These are phyloP conservation scores for Blastobotrys raffinosifermentans DNA, from an alignment of 1,139 yeast genomes.

Conservation along the genomic window DNA sequence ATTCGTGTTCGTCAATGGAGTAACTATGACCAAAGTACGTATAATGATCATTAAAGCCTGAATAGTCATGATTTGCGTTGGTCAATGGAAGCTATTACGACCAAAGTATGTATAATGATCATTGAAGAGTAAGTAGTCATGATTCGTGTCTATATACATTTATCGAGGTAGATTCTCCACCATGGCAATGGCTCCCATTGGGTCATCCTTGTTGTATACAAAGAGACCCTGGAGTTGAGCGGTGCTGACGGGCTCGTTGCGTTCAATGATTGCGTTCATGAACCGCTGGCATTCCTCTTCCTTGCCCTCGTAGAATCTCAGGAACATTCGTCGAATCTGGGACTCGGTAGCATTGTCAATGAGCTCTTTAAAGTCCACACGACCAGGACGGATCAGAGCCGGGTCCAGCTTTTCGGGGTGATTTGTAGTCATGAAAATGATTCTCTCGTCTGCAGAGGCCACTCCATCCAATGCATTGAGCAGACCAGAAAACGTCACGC, in stretches of 20 bases:
- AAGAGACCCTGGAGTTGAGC: slow-evolving; percentile 95
- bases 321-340: slow-evolving; percentile 79
- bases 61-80: too few species aligned
- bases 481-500: slow-evolving; percentile 92
- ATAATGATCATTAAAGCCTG: too few species aligned
- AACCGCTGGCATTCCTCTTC: slow-evolving; percentile 56
- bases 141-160: neutral
- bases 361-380: slow-evolving; percentile 79
- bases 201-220: slow-evolving; percentile 84
- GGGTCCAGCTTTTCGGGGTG: slow-evolving; percentile 90
- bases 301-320: slow-evolving; percentile 76
- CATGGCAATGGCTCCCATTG: slow-evolving; percentile 68
- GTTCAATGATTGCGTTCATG: slow-evolving; percentile 43
- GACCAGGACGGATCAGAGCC: slow-evolving; percentile 77
- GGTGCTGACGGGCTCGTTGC: slow-evolving; percentile 67
- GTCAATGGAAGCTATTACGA: too few species aligned
- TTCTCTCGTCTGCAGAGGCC: slow-evolving; percentile 95
- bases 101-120: neutral
- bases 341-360: slow-evolving; percentile 79
- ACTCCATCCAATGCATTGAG: slow-evolving; percentile 95
- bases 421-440: slow-evolving; percentile 96
- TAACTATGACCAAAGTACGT: too few species aligned
- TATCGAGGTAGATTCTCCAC: slow-evolving; percentile 34
- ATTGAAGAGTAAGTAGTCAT: neutral
- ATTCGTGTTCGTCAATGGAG: too few species aligned